Percentiles rank a stretch among this genome's conserved stretches.
Evolutionary conservation across 1,284 basidiomycete genomes (phyloP).

Genomic region (Xanthoconium separans): DNA sequence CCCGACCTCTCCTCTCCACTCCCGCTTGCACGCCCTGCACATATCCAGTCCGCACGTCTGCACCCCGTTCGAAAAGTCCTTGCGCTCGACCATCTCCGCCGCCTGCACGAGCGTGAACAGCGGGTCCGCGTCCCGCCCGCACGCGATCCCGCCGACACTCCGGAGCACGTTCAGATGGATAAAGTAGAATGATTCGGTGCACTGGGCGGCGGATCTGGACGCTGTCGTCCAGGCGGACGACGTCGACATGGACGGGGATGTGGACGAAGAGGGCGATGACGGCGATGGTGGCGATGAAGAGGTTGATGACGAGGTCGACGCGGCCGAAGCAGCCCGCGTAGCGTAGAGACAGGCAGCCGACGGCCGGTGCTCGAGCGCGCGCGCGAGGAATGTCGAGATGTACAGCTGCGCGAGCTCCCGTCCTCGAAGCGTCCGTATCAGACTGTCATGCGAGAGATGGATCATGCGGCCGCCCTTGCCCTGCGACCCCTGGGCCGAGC

Average conservation of each 20-base stretch:
- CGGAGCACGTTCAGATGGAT: constrained; percentile 71
- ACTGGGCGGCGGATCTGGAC: constrained; percentile 34
- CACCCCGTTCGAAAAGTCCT: constrained; percentile 65
- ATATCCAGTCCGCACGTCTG: constrained; percentile 56
- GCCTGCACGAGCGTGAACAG: constrained; percentile 66
- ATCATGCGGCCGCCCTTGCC: constrained; percentile 9
- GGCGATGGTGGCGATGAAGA: background rate
- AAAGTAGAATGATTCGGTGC: constrained; percentile 70
- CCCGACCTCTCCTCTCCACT: constrained; percentile 51
- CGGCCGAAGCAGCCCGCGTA: constrained; percentile 11
- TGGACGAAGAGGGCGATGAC: background rate
- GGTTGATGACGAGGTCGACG: background rate
- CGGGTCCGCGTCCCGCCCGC: constrained; percentile 70
- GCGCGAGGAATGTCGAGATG: constrained; percentile 59
- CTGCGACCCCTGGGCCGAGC: background rate
- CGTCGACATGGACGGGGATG: too few relatives aligned
- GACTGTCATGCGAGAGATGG: constrained; percentile 45
- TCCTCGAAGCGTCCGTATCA: constrained; percentile 54
- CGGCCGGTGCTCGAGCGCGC: constrained; percentile 52
- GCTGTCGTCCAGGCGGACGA: too few relatives aligned
- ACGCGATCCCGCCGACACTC: constrained; percentile 65
- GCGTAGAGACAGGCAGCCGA: constrained; percentile 49
- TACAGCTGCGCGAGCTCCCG: constrained; percentile 63
- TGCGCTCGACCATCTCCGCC: constrained; percentile 65
- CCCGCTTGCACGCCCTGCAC: constrained; percentile 59